phyloP scores from a whole-genome alignment of 257 asterid genomes.

The Solanum ossicruentum region DNA sequence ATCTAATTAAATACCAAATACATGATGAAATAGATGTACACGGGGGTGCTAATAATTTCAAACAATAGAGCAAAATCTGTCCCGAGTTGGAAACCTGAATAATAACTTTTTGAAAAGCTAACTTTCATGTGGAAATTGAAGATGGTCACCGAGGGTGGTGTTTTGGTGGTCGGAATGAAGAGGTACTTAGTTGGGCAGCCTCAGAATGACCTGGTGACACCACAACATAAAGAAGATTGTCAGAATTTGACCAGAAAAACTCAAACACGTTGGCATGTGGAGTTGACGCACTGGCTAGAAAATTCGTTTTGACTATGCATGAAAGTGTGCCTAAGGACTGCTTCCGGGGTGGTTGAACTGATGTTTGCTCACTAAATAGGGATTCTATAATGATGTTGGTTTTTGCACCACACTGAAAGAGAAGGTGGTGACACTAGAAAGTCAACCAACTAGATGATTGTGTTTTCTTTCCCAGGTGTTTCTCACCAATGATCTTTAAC shows the following conservation, averaged over 20 bases:
- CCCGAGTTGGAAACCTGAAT: background rate
- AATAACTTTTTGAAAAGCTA: background rate
- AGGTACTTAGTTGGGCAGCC: background rate
- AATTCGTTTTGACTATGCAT: background rate
- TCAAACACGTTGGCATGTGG: background rate
- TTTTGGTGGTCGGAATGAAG: background rate
- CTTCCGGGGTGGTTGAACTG: background rate
- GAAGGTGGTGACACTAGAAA: background rate
- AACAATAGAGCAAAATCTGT: background rate
- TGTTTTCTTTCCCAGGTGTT: background rate
- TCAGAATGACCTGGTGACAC: background rate
- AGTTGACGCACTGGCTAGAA: background rate
- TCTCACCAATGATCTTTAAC: background rate
- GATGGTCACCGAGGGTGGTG: background rate
- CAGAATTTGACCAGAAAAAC: background rate
- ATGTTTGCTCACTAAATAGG: background rate
- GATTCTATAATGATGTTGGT: background rate
- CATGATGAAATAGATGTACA: background rate
- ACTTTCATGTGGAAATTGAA: background rate
- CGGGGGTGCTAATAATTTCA: background rate
- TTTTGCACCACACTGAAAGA: background rate
- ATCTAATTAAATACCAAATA: background rate
- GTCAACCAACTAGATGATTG: background rate
- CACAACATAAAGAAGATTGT: background rate
- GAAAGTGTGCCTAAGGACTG: background rate